Evolutionary conservation across 768 basidiomycete genomes (phyloP), one percentile per base, ranked within the genome.

Genomic region (Suillus fuscotomentosus): DNA sequence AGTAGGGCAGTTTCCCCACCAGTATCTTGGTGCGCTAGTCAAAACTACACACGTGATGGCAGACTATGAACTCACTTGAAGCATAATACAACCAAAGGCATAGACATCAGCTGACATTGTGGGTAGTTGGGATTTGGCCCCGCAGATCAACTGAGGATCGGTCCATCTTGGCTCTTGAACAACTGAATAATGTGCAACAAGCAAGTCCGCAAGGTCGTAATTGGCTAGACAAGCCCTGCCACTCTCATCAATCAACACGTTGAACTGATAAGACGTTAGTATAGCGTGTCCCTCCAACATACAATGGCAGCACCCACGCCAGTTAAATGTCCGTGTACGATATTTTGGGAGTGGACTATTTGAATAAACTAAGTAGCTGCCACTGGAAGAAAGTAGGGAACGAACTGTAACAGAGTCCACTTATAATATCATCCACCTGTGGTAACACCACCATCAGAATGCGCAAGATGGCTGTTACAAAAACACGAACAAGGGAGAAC

Each of bases 321-420:
- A 50, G 65, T 63, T 22, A 66, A 57, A 24, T 63, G 47, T 6
- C 65, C 65, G 27, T 66, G 65, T 7, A 51, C 48, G 14, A 66
- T 45, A 34, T 36, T 3, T 22, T 54, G 15, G n/a, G 48, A 54
- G 41, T 66, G 65, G 20, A 66, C 65, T 66, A 22, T 9, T 10
- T 15, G 11, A 27, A 15, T 38, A 24, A 9, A 24, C 8, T 22
- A 20, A 63, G 22, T 27, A 5, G 5, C 9, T 62, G 20, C 4
- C 5, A 42, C 8, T 39, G 5, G 22, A 11, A 63, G 51, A 34
- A 17, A 27, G 8, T 4, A 24, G n/a, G 22, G 13, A 8, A 45
- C 78, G 66, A 47, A 81, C 81, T 61, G 65, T 82, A 80, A 10
- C 69, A 59, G 15, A 82, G 68, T 56, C 80, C 82, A 50, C 77